Evolutionary conservation across 2,329 filamentous ascomycete species (phyloP), one percentile per base, ranked within the genome.

Genomic region (Fusarium scirpi): DNA sequence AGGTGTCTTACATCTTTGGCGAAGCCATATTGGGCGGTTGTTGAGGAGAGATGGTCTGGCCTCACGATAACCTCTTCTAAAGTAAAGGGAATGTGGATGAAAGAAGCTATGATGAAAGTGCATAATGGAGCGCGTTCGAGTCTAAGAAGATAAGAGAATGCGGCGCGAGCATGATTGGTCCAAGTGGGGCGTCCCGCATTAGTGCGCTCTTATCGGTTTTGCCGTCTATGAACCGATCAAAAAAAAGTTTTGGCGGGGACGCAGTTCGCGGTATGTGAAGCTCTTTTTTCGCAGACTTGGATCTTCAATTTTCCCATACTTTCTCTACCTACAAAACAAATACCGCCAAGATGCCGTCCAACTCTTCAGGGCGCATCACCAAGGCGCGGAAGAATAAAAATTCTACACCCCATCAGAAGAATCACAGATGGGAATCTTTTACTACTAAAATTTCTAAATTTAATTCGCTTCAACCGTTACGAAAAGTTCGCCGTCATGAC

Each of bases 391-490:
- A 91, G 82, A 86, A 86, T 70, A 94, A 92, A 78, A 86, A 87
- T 67, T 86, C 87, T 70, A 97, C 93, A 27, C 85, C 86, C 53
- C 92, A 94, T 73, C 90, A 91, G 67, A 94, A 93, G 78, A 92
- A 93, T 55, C 93, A 98, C 82, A 88, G 93, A 78, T 98, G 94
- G 89, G 92, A 98, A 82, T 91, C 93, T 68, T 98, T 98, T 82
- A 93, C 91, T 64, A 89, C 91, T 78, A 96, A 97, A 80, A 93
- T 98, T 79, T 89, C 93, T 69, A 96, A 94, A 80, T 88, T 98
- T 77, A 96, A 93, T 82, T 89, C 89, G 32, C 87, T 99, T 82
- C 95, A 99, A 76, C 96, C 96, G 47, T 88, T 99, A 73, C 94
- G 96, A 80, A 91, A 91, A 82, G 92, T 97, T 75, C 93, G 94